Evolutionary conservation across 2,329 filamentous ascomycete species (phyloP).

Genomic region (Eurotiales sp.): DNA sequence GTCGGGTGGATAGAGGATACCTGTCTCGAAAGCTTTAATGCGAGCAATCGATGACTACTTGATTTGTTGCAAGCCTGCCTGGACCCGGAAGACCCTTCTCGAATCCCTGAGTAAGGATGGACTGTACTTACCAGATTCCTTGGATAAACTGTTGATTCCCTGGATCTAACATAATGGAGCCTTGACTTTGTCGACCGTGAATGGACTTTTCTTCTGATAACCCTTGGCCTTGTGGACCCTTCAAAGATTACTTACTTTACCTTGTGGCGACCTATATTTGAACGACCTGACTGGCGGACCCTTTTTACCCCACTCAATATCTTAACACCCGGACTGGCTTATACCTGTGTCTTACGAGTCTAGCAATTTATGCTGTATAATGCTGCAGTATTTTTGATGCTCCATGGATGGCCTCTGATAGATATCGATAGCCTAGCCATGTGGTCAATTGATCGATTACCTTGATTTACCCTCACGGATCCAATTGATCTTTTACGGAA

Average conservation of each 20-base stretch:
- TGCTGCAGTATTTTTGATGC: slow-evolving; percentile 5
- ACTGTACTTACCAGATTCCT: slow-evolving; percentile 1
- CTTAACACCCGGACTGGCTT: no score
- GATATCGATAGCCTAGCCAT: no score
- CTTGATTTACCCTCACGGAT: no score
- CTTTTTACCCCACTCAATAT: no score
- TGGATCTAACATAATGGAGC: slow-evolving; percentile 7
- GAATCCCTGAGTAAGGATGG: slow-evolving; percentile 12
- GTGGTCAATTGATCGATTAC: no score
- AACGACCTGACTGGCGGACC: no score
- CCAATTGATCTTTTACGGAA: no score
- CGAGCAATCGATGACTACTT: slow-evolving; percentile 15
- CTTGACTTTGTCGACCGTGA: slow-evolving; percentile 3
- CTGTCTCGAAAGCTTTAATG: slow-evolving; percentile 27
- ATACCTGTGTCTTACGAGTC: no score
- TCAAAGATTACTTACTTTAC: neutral
- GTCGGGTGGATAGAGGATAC: slow-evolving; percentile 29
- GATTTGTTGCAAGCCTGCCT: slow-evolving; percentile 1
- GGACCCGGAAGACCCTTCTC: slow-evolving; percentile 8
- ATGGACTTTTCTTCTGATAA: slow-evolving; percentile 9
- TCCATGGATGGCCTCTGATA: neutral
- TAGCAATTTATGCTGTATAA: slow-evolving; percentile 10
- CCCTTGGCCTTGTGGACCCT: slow-evolving; percentile 10
- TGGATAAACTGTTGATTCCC: neutral
- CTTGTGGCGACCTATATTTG: neutral